Evolutionary conservation across 139 green algal genomes (phyloP), one percentile per base, ranked within the genome.

Genomic region (Desmodesmus armatus): DNA sequence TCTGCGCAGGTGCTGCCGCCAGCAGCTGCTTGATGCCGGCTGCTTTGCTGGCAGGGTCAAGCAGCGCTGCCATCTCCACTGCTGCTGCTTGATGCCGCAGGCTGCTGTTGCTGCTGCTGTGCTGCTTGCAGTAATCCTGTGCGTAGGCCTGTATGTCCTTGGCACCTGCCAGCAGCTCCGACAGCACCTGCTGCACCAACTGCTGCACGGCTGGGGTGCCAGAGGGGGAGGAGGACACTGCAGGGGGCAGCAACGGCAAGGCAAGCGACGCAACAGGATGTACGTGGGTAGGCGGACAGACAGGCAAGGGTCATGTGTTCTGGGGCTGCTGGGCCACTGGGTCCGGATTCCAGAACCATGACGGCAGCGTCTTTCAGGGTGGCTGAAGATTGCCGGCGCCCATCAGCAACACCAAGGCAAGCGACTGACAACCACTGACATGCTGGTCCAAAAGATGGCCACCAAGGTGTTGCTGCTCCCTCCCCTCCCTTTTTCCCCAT

Each of bases 31-130:
- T 29, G 23, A 86, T 41, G 53, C 84, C 88, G 41, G 58, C 51
- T 0, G 72, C 44, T 33, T 80, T 86, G 13, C 79, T 80, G 23
- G 17, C 47, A 13, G 88, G 67, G 13, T 87, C 39, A 67, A 94
- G 62, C 27, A 90, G 60, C 23, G 89, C 82, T 51, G 72, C 44
- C 69, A 88, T 81, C 78, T 93, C 86, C 17, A 86, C 92, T 44
- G 85, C 92, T 13, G 91, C 91, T 41, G 90, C 72, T 27, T 84
- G 63, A 47, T 93, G 88, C 29, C 78, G 49, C 80, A 96, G 73
- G 15, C 83, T 90, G 43, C 39, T 60, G n/a, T 53, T 74, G 62
- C 44, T 47, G 51, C 60, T 41, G 81, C 70, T 60, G 71, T 87
- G 82, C 31, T 49, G 55, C 40, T 29, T 29, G 25, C 66, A 89